Evolutionary conservation across 768 basidiomycete genomes (phyloP), one percentile per base, ranked within the genome.

Genomic region (Trametes cubensis): DNA sequence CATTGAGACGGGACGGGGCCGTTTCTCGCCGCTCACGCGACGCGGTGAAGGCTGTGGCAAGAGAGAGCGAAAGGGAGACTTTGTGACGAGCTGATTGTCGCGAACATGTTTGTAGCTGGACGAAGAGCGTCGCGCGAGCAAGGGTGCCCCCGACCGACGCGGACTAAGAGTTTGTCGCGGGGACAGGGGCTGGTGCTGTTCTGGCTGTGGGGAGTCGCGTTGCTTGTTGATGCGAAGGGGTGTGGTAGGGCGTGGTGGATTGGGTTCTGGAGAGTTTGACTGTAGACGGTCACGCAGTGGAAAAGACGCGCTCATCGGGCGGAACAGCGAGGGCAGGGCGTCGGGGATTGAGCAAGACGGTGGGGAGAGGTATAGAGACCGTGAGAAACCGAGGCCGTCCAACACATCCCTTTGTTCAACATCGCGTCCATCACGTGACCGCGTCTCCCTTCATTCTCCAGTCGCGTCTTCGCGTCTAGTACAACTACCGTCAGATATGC

Each of bases 1-100:
- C 77, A 92, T 84, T 8, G 89, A 90, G 21, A 79, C 76, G 0
- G 90, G 87, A 23, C 90, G 85, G 23, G 86, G 86, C 0, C 90
- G 81, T 70, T 92, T 92, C 76, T 92, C 90, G 21, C 88, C 89
- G 45, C 89, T 91, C 28, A 88, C 86, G 4, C 83, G 81, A 46
- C 81, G 78, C 75, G 79, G 52, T 66, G 76, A 57, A 62, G 69
- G 55, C n/a, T 80, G 78, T 50, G 84, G 80, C 25, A 84, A 78
- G 62, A 85, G 84, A 2, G 83, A 84, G 68, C 89, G 90, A 78
- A 94, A 94, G 11, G 92, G 92, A 13, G 92, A 94, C 67, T 92
- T 92, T 28, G 88, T 86, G 18, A 94, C 92, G 58, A 93, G 86
- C 70, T 88, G 86, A 72, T 86, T 90, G 67, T 78, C 87, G 68